Conservation (phyloP, 371 early-diverging fungal genomes). For the Rhizopus delemar region DNA sequence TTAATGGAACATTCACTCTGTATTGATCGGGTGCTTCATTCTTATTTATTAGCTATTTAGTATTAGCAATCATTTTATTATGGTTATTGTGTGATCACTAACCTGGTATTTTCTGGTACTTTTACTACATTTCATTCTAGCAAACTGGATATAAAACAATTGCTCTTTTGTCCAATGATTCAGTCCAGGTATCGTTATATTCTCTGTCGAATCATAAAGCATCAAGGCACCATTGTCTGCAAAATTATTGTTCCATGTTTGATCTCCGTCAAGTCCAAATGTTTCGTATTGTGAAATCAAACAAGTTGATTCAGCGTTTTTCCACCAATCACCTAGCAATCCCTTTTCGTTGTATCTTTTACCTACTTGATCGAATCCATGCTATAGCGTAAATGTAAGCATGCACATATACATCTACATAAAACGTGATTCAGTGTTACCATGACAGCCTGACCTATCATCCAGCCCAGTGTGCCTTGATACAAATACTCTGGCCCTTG, state of each 20-base stretch:
- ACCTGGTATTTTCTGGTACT: conserved; percentile 49
- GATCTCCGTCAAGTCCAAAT: conserved; percentile 56
- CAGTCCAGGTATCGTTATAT: conserved; percentile 45
- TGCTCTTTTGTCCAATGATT: conserved; percentile 54
- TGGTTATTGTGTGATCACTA: conserved; percentile 12
- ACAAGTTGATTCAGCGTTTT: conserved; percentile 51
- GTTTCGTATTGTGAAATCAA: conserved; percentile 50
- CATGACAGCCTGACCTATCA: conserved; percentile 64
- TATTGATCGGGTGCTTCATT: conserved; percentile 51
- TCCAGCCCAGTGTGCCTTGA: conserved; percentile 58
- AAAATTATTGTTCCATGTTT: conserved; percentile 70
- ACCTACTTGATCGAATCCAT: conserved; percentile 61
- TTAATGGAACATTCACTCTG: conserved; percentile 70
- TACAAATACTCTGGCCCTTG: conserved; percentile 55
- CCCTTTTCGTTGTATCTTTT: conserved; percentile 55
- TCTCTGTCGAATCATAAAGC: conserved; percentile 7
- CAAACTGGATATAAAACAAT: conserved; percentile 61
- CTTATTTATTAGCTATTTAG: background rate
- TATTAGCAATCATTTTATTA: background rate
- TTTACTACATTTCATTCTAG: conserved; percentile 58
- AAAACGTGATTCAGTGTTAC: conserved; percentile 26
- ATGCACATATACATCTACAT: background rate
- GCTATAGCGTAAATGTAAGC: conserved; percentile 24
- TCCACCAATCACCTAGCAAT: conserved; percentile 64
- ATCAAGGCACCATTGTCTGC: conserved; percentile 69